Conservation (phyloP, 2,329 filamentous ascomycete genomes). For the Exophiala alcalophila region DNA sequence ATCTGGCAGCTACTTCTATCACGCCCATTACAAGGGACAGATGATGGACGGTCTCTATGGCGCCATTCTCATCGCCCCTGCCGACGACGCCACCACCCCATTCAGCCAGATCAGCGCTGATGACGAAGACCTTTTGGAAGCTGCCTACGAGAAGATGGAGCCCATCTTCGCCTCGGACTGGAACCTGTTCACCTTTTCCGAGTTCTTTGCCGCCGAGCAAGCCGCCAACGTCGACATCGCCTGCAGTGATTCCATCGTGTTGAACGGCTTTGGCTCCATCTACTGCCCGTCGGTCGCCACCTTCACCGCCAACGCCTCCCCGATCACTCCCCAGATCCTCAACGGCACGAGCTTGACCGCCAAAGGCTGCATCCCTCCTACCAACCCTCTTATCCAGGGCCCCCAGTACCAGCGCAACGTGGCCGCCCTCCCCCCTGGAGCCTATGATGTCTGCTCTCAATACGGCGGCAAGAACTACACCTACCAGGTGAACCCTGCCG, state of each 20-base stretch:
- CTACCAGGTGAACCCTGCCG: conserved; percentile 36
- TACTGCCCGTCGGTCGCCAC: conserved; percentile 50
- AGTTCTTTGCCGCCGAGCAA: conserved; percentile 37
- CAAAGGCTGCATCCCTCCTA: conserved; percentile 38
- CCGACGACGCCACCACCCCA: conserved; percentile 41
- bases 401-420: conserved; percentile 41
- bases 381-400: conserved; percentile 26
- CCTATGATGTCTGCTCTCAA: conserved; percentile 40
- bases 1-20: conserved; percentile 63
- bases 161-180: conserved; percentile 58
- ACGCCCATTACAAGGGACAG: conserved; percentile 63
- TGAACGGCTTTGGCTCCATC: conserved; percentile 61
- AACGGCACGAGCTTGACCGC: conserved; percentile 31
- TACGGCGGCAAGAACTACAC: conserved; percentile 27
- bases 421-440: conserved; percentile 41
- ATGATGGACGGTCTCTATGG: conserved; percentile 68
- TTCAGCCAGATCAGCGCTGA: conserved; percentile 49
- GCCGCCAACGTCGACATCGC: conserved; percentile 42
- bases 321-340: conserved; percentile 32
- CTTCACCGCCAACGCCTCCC: conserved; percentile 42
- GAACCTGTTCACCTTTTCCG: conserved; percentile 52
- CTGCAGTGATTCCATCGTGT: conserved; percentile 60
- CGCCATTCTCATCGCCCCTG: conserved; percentile 57
- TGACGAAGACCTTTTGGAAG: conserved; percentile 45
- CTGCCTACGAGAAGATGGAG: conserved; percentile 48